These are phyloP conservation scores for Phytophthora crassamura DNA, from an alignment of 352 stramenopile species.

Conservation along the genomic window DNA sequence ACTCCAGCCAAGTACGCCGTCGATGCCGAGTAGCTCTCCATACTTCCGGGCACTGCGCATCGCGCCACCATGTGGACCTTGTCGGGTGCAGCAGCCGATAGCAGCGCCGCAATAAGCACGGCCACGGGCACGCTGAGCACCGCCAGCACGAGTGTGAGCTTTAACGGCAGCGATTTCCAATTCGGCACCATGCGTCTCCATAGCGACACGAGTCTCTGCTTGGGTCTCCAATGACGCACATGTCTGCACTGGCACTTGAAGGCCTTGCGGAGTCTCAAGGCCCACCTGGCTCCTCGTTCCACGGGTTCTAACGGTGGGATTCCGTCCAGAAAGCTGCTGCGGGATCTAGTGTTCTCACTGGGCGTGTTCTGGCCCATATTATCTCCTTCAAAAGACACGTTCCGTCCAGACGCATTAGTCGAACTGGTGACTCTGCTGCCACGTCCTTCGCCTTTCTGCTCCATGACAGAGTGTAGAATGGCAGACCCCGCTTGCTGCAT, in stretches of 20 bases:
- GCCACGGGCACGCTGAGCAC: conserved; percentile 58
- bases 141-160: conserved; percentile 58
- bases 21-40: conserved; percentile 34
- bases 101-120: conserved; percentile 39
- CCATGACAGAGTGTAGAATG: conserved; percentile 40
- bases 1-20: conserved; percentile 56
- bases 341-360: conserved; percentile 38
- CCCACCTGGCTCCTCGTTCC: conserved; percentile 28
- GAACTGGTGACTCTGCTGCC: conserved; percentile 24
- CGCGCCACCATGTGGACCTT: conserved; percentile 46
- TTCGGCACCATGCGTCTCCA: conserved; percentile 67
- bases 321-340: conserved; percentile 36
- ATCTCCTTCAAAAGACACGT: conserved; percentile 37
- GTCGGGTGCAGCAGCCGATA: conserved; percentile 37
- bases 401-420: conserved; percentile 27
- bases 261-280: conserved; percentile 24
- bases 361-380: conserved; percentile 40
- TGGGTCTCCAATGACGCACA: conserved; percentile 22
- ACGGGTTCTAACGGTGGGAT: conserved; percentile 37
- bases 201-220: conserved; percentile 44
- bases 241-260: conserved; percentile 32
- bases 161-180: conserved; percentile 80
- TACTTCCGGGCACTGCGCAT: conserved; percentile 49
- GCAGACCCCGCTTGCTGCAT: conserved; percentile 23
- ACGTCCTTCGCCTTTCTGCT: conserved; percentile 34